phyloP scores from a whole-genome alignment of 345 rosid genomes.

The Citrus reticulata region DNA sequence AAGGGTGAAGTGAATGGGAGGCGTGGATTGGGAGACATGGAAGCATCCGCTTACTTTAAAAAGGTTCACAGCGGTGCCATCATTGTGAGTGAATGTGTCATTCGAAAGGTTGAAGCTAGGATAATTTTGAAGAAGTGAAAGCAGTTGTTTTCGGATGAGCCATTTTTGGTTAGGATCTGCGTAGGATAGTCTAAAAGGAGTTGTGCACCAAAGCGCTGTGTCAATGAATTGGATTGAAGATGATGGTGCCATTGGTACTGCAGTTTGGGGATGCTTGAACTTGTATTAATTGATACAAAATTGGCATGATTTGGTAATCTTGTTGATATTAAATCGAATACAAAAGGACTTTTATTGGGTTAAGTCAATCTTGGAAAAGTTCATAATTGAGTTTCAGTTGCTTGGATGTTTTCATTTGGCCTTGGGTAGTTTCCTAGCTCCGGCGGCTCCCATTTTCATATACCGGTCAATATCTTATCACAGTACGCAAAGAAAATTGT shows the following conservation, averaged over 20 bases:
- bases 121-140: slow-evolving; percentile 46
- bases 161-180: slow-evolving; percentile 56
- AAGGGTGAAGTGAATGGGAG: slow-evolving; percentile 44
- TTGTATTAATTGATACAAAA: neutral
- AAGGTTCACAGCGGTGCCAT: slow-evolving; percentile 57
- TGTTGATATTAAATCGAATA: neutral
- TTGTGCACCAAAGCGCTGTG: slow-evolving; percentile 42
- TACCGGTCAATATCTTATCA: neutral
- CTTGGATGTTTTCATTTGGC: slow-evolving; percentile 3
- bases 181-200: slow-evolving; percentile 52
- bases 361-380: slow-evolving; percentile 9
- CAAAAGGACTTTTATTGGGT: neutral
- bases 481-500: too few species aligned
- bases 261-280: neutral
- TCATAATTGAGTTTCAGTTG: neutral
- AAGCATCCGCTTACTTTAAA: slow-evolving; percentile 41
- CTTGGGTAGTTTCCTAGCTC: neutral
- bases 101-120: slow-evolving; percentile 42
- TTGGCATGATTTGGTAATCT: neutral
- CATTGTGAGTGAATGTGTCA: slow-evolving; percentile 48
- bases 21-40: slow-evolving; percentile 24
- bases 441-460: too few species aligned
- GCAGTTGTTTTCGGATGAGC: slow-evolving; percentile 55
- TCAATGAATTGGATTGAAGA: slow-evolving; percentile 53
- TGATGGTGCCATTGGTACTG: slow-evolving; percentile 33